Percentiles rank a stretch among this genome's conserved stretches.
Conservation (phyloP, 2,329 filamentous ascomycete species). For the Colletotrichum salicis region DNA sequence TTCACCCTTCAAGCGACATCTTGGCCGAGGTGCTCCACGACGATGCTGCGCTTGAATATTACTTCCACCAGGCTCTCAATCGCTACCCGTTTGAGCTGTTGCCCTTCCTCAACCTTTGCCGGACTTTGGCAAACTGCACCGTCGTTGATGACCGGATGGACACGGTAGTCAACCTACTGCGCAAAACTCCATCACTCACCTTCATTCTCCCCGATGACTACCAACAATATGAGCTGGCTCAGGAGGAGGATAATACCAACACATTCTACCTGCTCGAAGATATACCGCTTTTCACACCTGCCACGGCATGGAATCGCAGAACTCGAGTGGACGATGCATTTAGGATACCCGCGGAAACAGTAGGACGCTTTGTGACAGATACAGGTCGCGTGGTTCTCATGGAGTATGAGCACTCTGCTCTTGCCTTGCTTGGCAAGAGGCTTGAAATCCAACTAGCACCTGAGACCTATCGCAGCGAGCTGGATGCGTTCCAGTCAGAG, state of each 20-base stretch:
- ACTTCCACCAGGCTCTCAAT: slow-evolving; percentile 74
- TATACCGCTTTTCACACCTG: slow-evolving; percentile 69
- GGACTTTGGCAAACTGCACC: slow-evolving; percentile 63
- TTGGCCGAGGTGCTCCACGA: slow-evolving; percentile 30
- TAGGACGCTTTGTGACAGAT: slow-evolving; percentile 80
- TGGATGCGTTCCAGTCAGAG: slow-evolving; percentile 66
- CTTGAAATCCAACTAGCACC: slow-evolving; percentile 74
- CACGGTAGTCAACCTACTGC: slow-evolving; percentile 71
- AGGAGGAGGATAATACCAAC: slow-evolving; percentile 88
- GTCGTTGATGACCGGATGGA: slow-evolving; percentile 53
- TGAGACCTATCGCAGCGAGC: slow-evolving; percentile 62
- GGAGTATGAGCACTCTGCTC: slow-evolving; percentile 81
- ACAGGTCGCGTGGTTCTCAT: slow-evolving; percentile 79
- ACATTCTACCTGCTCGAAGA: slow-evolving; percentile 75
- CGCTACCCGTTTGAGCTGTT: slow-evolving; percentile 88
- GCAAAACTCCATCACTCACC: slow-evolving; percentile 78
- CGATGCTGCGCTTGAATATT: slow-evolving; percentile 61
- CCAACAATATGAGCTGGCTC: slow-evolving; percentile 78
- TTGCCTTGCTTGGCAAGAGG: slow-evolving; percentile 82
- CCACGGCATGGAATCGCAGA: slow-evolving; percentile 56
- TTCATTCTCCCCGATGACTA: slow-evolving; percentile 79
- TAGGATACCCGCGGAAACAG: slow-evolving; percentile 72
- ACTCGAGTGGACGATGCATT: slow-evolving; percentile 63
- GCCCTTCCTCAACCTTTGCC: slow-evolving; percentile 80
- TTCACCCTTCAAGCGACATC: slow-evolving; percentile 28